Percentiles rank a stretch among this genome's conserved stretches.
These are phyloP conservation scores for Trifolium dubium DNA, from an alignment of 306 rosid species.

Conservation along the genomic window DNA sequence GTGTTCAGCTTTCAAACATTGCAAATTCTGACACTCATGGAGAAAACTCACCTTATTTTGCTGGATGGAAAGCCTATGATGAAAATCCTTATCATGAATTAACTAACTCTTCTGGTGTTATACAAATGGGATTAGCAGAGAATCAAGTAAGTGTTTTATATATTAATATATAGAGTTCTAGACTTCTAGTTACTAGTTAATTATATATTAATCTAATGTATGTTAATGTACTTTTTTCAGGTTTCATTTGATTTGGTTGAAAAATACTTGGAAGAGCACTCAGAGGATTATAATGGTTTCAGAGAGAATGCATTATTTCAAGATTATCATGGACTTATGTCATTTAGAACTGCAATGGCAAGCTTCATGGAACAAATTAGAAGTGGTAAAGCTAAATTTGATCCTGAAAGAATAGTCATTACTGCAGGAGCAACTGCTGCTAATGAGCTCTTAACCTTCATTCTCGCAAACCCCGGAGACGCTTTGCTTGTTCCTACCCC, in stretches of 20 bases:
- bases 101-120: conserved; percentile 73
- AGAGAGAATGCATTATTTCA: conserved; percentile 91
- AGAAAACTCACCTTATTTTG: conserved; percentile 65
- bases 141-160: conserved; percentile 61
- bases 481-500: conserved; percentile 91
- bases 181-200: background rate
- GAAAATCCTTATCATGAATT: conserved; percentile 73
- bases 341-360: conserved; percentile 89
- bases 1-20: conserved; percentile 59
- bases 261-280: conserved; percentile 63
- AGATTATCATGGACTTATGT: conserved; percentile 84
- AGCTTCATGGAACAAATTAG: conserved; percentile 85
- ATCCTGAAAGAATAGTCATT: conserved; percentile 68
- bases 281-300: conserved; percentile 58
- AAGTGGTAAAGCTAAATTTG: conserved; percentile 75
- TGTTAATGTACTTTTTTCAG: conserved; percentile 42
- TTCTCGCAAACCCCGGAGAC: conserved; percentile 82
- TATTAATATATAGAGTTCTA: background rate
- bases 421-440: conserved; percentile 99
- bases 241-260: conserved; percentile 90
- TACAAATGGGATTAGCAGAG: conserved; percentile 97
- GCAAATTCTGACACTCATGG: conserved; percentile 63
- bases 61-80: conserved; percentile 96
- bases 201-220: background rate
- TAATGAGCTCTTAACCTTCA: conserved; percentile 86